These are phyloP conservation scores for Alternaria incomplexa DNA, from an alignment of 2,329 filamentous ascomycete species.

Conservation along the genomic window DNA sequence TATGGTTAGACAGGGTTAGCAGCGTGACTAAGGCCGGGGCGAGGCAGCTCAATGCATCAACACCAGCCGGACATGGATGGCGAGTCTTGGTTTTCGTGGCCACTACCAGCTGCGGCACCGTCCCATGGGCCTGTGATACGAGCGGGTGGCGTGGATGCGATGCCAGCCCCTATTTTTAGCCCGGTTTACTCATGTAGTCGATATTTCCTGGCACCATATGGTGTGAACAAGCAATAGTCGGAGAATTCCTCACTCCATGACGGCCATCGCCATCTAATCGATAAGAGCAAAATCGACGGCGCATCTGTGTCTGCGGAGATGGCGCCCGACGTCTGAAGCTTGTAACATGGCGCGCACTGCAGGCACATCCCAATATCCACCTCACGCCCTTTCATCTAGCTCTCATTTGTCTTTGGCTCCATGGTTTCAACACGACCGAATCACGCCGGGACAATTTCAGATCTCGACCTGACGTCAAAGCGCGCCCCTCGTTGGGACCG, in stretches of 20 bases:
- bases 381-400: slow-evolving; percentile 8
- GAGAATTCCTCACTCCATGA: not conserved
- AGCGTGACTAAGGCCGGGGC: not conserved
- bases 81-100: slow-evolving; percentile 24
- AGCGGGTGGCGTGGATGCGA: slow-evolving; percentile 21
- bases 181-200: slow-evolving; percentile 7
- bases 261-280: not conserved
- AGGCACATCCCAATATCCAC: slow-evolving; percentile 9
- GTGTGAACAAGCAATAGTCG: not conserved
- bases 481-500: not conserved
- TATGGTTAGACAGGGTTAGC: slow-evolving; percentile 23
- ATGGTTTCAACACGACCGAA: slow-evolving; percentile 7
- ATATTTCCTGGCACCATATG: not conserved
- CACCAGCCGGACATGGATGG: slow-evolving; percentile 22
- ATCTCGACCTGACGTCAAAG: not conserved
- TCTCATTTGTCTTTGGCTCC: not conserved
- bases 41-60: slow-evolving; percentile 10
- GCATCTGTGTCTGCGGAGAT: slow-evolving; percentile 6
- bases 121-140: slow-evolving; percentile 24
- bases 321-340: not conserved
- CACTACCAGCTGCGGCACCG: slow-evolving; percentile 22
- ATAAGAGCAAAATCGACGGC: slow-evolving; percentile 4
- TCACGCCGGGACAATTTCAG: slow-evolving; percentile 2
- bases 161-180: slow-evolving; percentile 29
- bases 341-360: not conserved